phyloP scores from a whole-genome alignment of 257 asterid genomes.

The Solanum ahanhuiri region DNA sequence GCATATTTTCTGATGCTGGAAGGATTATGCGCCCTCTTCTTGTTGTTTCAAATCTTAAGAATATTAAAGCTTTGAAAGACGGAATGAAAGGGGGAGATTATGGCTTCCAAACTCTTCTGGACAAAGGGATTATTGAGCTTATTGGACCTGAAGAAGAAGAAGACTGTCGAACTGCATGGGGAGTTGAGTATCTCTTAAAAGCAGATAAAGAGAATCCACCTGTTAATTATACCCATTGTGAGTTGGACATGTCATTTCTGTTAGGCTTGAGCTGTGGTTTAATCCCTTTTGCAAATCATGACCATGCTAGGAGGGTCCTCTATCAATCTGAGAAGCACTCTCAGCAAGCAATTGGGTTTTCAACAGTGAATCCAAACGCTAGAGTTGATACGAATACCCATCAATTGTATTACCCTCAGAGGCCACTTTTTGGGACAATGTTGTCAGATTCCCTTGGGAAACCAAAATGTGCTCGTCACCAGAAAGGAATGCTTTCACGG shows the following conservation, averaged over 20 bases:
- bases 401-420: slow-evolving; percentile 78
- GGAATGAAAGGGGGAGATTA: slow-evolving; percentile 34
- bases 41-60: slow-evolving; percentile 59
- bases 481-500: slow-evolving; percentile 56
- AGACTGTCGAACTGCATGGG: slow-evolving; percentile 88
- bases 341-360: slow-evolving; percentile 88
- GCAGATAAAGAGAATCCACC: slow-evolving; percentile 53
- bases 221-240: slow-evolving; percentile 67
- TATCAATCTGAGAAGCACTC: slow-evolving; percentile 96
- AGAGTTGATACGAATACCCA: slow-evolving; percentile 80
- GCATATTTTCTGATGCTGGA: slow-evolving; percentile 88
- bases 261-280: slow-evolving; percentile 81
- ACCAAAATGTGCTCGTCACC: slow-evolving; percentile 27
- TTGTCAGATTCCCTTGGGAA: slow-evolving; percentile 84
- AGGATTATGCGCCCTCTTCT: slow-evolving; percentile 93
- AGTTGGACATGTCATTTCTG: slow-evolving; percentile 70
- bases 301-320: slow-evolving; percentile 80
- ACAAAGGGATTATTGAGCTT: slow-evolving; percentile 63
- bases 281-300: slow-evolving; percentile 88
- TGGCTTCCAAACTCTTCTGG: slow-evolving; percentile 52
- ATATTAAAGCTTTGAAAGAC: slow-evolving; percentile 27
- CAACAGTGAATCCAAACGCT: slow-evolving; percentile 54
- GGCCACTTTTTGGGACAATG: slow-evolving; percentile 67
- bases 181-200: slow-evolving; percentile 40
- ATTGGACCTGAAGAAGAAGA: slow-evolving; percentile 97